phyloP scores from a whole-genome alignment of 345 rosid species.

The Brassica carinata region DNA sequence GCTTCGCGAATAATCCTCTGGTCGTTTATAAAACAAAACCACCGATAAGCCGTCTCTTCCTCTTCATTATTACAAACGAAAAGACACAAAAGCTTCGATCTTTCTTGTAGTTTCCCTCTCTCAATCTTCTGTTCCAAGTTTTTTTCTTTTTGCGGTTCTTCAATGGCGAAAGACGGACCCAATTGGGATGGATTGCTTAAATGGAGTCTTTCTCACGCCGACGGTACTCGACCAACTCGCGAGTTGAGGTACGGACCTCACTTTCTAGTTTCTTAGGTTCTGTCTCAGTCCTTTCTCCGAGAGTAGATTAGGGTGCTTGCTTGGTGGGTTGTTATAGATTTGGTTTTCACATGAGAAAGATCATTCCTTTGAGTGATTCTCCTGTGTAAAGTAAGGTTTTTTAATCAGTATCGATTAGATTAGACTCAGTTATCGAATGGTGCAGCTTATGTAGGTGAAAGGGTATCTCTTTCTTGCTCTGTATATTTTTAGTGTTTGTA shows the following conservation, averaged over 20 bases:
- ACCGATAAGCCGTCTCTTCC: background rate
- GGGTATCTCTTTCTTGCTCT: background rate
- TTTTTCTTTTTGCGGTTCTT: background rate
- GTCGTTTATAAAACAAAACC: constrained; percentile 9
- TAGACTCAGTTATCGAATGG: too few species aligned
- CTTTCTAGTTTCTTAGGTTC: background rate
- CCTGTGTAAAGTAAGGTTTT: background rate
- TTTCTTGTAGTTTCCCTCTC: background rate
- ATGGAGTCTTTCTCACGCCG: constrained; percentile 92
- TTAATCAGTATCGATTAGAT: background rate
- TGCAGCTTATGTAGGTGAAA: constrained; percentile 13
- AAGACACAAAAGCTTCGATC: background rate
- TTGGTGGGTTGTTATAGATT: constrained; percentile 8
- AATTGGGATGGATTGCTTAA: constrained; percentile 95
- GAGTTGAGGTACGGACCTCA: constrained; percentile 60
- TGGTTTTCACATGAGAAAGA: background rate
- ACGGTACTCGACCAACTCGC: constrained; percentile 64
- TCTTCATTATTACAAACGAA: background rate
- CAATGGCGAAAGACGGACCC: constrained; percentile 89
- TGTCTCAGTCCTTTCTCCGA: background rate
- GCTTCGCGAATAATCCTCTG: constrained; percentile 28
- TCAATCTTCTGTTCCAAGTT: constrained; percentile 9
- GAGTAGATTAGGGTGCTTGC: constrained; percentile 14
- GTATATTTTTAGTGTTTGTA: too few species aligned
- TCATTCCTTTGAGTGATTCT: background rate